Base-by-base conservation (phyloP, 352 stramenopile genomes). In the Globisporangium irregulare region DNA sequence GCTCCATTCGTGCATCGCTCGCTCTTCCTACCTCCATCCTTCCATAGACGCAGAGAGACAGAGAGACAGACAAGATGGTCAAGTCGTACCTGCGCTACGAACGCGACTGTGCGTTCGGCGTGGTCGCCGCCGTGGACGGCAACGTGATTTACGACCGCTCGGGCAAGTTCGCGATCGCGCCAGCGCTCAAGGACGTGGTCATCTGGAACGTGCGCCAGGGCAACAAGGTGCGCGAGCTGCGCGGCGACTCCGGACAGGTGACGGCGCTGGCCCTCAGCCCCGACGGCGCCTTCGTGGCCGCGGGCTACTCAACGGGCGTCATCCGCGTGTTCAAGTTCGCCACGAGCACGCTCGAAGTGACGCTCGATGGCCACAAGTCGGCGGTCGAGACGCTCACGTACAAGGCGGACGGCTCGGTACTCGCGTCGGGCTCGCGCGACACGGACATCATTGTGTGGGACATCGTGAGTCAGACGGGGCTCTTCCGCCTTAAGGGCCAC, bases 361-460 rank as follows among this genome's bases (percentile, higher is more conserved):
- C 86, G 43, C 76, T 98, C 22, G 90, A 97, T 63, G 94, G 94
- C 57, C 95, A 98, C 83, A 89, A 88, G 68, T 73, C 79, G 1
- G 84, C 82, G 2, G 81, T 98, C 48, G 87, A 93, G 63, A 66
- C 77, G 32, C 77, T 98, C 60, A 73, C 73, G 18, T 98, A 91
- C 78, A 87, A 85, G 56, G 32, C 67, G 24, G 87, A 95, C 66
- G 92, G 89, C 56, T 84, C 89, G 5, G 70, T 95, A 48, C 74
- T 98, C 29, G 92, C 86, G 0, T 92, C 87, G 0, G 95, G 94
- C 43, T 90, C 91, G 15, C 82, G 84, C 15, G 95, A 98, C 81
- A 98, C 90, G 34, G 91, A 97, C 78, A 81, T 98, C 38, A 95
- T 98, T 66, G 75, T 98, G 8, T 98, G 95, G 94, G 95, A 98